Evolutionary conservation across 2,329 filamentous ascomycete species (phyloP).

Genomic region (Drechslera avenae): DNA sequence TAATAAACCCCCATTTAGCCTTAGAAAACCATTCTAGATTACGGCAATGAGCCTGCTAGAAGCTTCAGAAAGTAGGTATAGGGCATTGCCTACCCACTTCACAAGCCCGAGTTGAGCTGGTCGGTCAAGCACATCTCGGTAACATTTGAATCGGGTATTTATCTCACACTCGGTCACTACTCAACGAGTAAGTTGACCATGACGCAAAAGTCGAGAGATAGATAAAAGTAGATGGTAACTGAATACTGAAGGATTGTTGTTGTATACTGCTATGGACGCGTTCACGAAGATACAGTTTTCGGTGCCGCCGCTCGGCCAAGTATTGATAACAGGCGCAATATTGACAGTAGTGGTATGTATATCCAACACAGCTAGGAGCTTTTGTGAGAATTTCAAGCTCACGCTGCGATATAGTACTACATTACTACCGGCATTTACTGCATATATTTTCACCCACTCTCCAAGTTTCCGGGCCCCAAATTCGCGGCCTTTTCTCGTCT

Average conservation of each 20-base stretch:
- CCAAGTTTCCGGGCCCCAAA: conserved; percentile 4
- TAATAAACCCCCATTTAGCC: no score
- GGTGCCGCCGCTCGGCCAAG: background rate
- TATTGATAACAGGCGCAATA: background rate
- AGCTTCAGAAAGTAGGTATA: no score
- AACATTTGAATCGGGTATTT: conserved; percentile 1
- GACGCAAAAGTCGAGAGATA: background rate
- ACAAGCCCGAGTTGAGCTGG: background rate
- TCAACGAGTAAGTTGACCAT: background rate
- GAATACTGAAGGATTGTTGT: background rate
- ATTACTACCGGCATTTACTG: background rate
- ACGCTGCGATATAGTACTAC: background rate
- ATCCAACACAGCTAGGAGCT: background rate
- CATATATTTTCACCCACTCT: background rate
- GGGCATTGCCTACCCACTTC: no score
- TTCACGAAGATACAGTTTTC: background rate
- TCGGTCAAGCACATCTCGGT: background rate
- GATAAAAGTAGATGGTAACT: background rate
- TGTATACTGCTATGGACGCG: background rate
- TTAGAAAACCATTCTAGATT: no score
- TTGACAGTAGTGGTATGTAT: conserved; percentile 3
- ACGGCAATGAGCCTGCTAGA: no score
- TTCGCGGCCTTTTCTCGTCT: background rate
- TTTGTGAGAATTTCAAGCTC: background rate
- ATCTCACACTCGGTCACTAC: background rate